phyloP scores from a whole-genome alignment of 2,329 filamentous ascomycete species.

The Dothideomycetidae sp. region DNA sequence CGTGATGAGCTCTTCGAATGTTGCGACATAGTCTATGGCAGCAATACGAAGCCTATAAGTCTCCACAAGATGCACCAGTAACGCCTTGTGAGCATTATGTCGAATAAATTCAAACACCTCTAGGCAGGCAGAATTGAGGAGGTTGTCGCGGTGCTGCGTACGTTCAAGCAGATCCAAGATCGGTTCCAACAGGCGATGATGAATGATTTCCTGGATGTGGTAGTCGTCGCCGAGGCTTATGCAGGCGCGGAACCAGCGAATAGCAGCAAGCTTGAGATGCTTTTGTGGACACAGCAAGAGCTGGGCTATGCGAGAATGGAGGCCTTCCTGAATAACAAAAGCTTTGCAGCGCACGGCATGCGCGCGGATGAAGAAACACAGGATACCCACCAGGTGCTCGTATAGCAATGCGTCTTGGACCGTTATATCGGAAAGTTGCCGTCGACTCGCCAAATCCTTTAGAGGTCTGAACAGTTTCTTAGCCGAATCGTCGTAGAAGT shows the following conservation, averaged over 20 bases:
- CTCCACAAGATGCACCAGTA: conserved; percentile 72
- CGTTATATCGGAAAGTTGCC: conserved; percentile 40
- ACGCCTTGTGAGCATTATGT: conserved; percentile 59
- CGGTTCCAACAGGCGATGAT: conserved; percentile 67
- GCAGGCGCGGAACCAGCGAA: conserved; percentile 86
- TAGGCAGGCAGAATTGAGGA: conserved; percentile 83
- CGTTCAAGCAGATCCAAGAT: conserved; percentile 72
- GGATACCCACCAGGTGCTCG: conserved; percentile 78
- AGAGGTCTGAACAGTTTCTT: conserved; percentile 76
- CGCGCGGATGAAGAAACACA: conserved; percentile 86
- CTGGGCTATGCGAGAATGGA: conserved; percentile 67
- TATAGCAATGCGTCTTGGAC: conserved; percentile 83
- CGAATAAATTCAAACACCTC: conserved; percentile 89
- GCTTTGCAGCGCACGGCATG: conserved; percentile 76
- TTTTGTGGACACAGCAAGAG: conserved; percentile 75
- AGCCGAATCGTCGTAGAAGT: conserved; percentile 81
- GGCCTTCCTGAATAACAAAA: conserved; percentile 68
- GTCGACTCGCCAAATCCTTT: conserved; percentile 57
- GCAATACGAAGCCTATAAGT: conserved; percentile 67
- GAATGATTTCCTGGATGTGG: conserved; percentile 71
- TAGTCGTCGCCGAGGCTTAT: conserved; percentile 80
- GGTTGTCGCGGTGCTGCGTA: conserved; percentile 81
- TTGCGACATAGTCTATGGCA: conserved; percentile 66
- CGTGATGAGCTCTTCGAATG: conserved; percentile 61
- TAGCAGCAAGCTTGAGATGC: conserved; percentile 76